Evolutionary conservation across 305 asterid genomes (phyloP), one percentile per base, ranked within the genome.

Genomic region (Solanum hybrid): DNA sequence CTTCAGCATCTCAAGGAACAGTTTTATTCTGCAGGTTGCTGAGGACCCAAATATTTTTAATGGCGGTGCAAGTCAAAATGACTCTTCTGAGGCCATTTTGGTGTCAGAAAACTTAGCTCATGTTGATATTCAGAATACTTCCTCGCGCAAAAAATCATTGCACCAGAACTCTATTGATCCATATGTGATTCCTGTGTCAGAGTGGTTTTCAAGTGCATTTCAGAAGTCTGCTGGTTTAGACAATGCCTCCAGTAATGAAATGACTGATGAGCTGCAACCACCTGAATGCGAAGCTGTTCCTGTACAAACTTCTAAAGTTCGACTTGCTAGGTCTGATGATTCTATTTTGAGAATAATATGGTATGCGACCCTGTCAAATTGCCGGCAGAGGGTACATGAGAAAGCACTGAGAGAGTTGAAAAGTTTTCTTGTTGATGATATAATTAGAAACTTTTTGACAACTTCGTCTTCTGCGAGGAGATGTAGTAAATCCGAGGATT

Each of bases 351-450:
- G 91, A 92, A 91, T 95, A 66, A 87, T 86, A 87, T 91, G 94
- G 86, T 94, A 94, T 92, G 90, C 93, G 88, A 93, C 93, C 91
- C 90, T 97, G 94, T 93, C 95, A 92, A 90, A 92, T 87, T 94
- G 92, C 93, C 96, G 97, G 90, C 90, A 87, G 91, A 93, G 91
- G 93, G 89, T 98, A 90, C 93, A 96, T 78, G 95, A 96, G 60
- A 88, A 91, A 90, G 96, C 95, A 88, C 92, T 95, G 90, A 91
- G 92, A 66, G 92, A 93, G 89, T 91, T 94, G 94, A 93, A 93
- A 90, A 82, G 88, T 34, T 88, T 88, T 85, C 93, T 91, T 86
- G 91, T 94, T 71, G 94, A 96, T 89, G 92, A 92, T 90, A 92
- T 90, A 85, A 90, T 94, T 88, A 91, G 92, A 78, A 93, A 91